phyloP scores from a whole-genome alignment of 495 filamentous ascomycete genomes.

The Penicillium cinerascens region DNA sequence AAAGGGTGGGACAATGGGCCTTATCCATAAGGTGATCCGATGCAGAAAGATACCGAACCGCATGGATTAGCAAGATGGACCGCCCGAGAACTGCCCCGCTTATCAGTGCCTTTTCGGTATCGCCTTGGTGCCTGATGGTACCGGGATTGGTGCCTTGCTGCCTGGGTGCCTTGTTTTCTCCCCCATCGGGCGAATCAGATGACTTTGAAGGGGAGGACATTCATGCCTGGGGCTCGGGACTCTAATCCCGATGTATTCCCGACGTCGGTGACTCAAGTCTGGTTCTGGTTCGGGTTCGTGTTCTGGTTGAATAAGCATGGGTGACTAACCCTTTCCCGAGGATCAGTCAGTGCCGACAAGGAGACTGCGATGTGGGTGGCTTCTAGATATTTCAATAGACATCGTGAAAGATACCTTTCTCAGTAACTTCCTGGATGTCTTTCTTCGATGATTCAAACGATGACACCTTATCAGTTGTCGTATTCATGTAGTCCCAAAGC shows the following conservation, averaged over 20 bases:
- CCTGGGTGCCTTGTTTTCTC: not conserved
- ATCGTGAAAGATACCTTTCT: no score
- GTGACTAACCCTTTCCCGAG: no score
- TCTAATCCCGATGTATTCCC: conserved; percentile 1
- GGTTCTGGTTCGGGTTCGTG: no score
- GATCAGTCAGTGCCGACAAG: no score
- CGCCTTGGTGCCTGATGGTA: conserved; percentile 1
- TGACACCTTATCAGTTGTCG: no score
- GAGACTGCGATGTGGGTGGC: not conserved
- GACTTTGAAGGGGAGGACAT: no score
- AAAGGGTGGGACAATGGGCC: conserved; percentile 14
- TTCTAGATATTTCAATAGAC: not conserved
- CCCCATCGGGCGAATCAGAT: not conserved
- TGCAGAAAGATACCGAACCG: conserved; percentile 46
- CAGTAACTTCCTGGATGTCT: no score
- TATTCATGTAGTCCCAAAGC: no score
- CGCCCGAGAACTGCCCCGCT: conserved; percentile 31
- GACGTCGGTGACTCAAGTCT: not conserved
- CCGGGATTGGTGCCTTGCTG: not conserved
- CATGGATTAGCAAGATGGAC: conserved; percentile 42
- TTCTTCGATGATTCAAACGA: no score
- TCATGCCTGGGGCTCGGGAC: not conserved
- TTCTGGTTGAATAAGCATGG: not conserved
- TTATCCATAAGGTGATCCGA: conserved; percentile 37
- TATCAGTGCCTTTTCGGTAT: not conserved